Evolutionary conservation across 257 asterid genomes (phyloP), one percentile per base, ranked within the genome.

Genomic region (Gentiana dahurica): DNA sequence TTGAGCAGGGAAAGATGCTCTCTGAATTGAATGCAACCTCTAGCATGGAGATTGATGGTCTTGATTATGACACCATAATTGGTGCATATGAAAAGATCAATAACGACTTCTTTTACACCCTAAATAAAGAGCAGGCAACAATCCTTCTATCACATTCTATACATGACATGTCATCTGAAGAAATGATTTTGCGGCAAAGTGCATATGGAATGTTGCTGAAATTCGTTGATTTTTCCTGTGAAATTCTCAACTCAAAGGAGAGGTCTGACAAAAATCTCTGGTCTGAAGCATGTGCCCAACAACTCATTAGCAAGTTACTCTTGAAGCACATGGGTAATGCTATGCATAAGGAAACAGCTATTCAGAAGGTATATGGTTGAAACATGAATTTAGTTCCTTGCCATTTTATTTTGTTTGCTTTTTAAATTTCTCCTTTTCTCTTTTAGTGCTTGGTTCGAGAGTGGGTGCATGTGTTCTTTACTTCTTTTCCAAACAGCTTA

Each of bases 321-420:
- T 60, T 85, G 78, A 92, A 79, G 75, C 88, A 85, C 64, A 85
- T 92, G 90, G 97, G 95, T 60, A 72, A 67, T 65, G 94, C 97
- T 39, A 85, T 92, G 97, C 69, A 54, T 62, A 88, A 77, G 72
- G 94, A 81, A 66, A 71, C 71, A 68, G 60, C 93, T 64, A 68
- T 70, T 65, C 85, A 72, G 65, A 89, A 92, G 98, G 98, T 87
- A 76, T 57, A 15, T 8, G 33, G 45, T 44, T 51, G 58, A 15
- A 10, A 39, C 37, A 43, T 55, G 55, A 60, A n/a, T 50, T 36
- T 56, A 12, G 12, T 24, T 59, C 62, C 58, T 24, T 50, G 12
- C 13, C 8, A 49, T 41, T n/a, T 51, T n/a, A 33, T 53, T 60
- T 61, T 56, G 58, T 44, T 52, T 41, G 6, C 46, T 10, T 0